phyloP scores from a whole-genome alignment of 192 early-diverging fungal genomes.

The Coemansia sp. region DNA sequence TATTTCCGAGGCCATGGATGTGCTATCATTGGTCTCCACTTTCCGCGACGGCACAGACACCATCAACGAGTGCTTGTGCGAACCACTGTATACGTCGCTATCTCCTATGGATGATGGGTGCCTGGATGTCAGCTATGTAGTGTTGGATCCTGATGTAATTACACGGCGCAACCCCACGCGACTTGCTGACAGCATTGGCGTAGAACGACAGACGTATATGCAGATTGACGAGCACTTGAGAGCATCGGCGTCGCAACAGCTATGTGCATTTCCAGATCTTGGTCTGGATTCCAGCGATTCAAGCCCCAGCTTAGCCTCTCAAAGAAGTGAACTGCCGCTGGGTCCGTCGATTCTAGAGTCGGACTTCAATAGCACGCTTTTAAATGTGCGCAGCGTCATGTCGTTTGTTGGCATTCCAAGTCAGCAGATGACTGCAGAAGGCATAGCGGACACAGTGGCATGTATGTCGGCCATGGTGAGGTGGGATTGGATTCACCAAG shows the following conservation, averaged over 20 bases:
- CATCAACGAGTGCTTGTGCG: conserved; percentile 18
- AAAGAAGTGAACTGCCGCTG: neutral
- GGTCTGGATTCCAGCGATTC: neutral
- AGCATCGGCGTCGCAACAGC: neutral
- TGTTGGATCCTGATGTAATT: conserved; percentile 28
- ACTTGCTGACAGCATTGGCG: conserved; percentile 18
- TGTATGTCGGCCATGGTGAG: conserved; percentile 36
- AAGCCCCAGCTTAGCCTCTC: neutral
- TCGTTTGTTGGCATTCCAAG: neutral
- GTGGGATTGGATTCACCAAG: conserved; percentile 42
- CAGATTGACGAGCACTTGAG: conserved; percentile 12
- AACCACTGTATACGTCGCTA: conserved; percentile 25
- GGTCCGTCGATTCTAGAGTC: neutral
- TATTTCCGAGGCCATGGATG: conserved; percentile 19
- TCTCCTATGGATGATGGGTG: conserved; percentile 37
- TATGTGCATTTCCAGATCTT: neutral
- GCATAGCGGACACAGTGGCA: conserved; percentile 14
- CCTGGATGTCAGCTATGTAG: conserved; percentile 34
- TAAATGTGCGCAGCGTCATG: neutral
- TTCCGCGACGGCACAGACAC: conserved; percentile 5
- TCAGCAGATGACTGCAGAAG: neutral
- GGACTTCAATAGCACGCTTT: neutral
- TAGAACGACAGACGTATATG: neutral
- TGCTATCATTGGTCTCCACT: conserved; percentile 20
- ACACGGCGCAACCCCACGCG: conserved; percentile 18